phyloP scores from a whole-genome alignment of 352 stramenopile species.

The Phytophthora hybrid region DNA sequence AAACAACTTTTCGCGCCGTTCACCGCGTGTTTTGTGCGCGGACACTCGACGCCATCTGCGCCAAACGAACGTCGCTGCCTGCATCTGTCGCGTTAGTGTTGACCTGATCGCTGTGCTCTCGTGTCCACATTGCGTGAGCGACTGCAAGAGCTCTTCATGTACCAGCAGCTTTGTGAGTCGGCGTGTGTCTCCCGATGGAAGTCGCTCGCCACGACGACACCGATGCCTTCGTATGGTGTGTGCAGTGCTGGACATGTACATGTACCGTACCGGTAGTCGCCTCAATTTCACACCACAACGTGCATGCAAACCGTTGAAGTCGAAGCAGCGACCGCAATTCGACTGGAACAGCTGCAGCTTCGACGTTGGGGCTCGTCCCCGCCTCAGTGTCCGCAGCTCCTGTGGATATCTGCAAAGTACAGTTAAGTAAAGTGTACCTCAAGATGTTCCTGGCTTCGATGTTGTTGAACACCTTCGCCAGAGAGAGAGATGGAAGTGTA shows the following conservation, averaged over 20 bases:
- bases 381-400: constrained; percentile 15
- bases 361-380: constrained; percentile 11
- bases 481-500: background rate
- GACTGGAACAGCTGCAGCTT: constrained; percentile 27
- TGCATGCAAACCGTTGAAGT: constrained; percentile 14
- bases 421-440: too few relatives aligned
- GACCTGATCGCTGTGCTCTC: constrained; percentile 8
- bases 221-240: background rate
- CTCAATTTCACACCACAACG: constrained; percentile 13
- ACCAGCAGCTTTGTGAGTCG: constrained; percentile 4
- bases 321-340: constrained; percentile 28
- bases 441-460: background rate
- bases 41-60: constrained; percentile 25
- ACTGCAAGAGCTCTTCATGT: background rate
- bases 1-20: constrained; percentile 21
- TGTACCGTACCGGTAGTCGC: background rate
- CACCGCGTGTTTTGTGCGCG: constrained; percentile 21
- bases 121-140: background rate
- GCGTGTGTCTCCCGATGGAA: background rate
- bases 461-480: background rate
- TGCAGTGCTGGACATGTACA: background rate
- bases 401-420: too few relatives aligned
- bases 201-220: constrained; percentile 5
- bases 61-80: constrained; percentile 6
- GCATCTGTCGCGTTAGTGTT: constrained; percentile 7